phyloP scores from a whole-genome alignment of 2,329 filamentous ascomycete species.

The Monosporascus sp. region DNA sequence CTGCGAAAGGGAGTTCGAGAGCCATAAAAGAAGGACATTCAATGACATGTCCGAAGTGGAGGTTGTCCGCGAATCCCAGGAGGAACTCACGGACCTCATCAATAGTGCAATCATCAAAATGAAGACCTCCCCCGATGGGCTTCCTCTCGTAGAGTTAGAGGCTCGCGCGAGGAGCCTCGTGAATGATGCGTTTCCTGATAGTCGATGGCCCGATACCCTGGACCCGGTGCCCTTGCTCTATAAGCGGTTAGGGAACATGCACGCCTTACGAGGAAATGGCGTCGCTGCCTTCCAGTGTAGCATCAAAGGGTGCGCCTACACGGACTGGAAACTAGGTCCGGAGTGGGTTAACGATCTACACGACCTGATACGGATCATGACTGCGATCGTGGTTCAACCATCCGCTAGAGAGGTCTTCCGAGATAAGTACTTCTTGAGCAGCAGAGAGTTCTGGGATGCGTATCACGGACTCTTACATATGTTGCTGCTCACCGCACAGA shows the following conservation, averaged over 20 bases:
- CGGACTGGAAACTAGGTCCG: constrained; percentile 10
- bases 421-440: constrained; percentile 7
- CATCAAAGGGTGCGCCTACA: constrained; percentile 21
- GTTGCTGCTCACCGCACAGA: constrained; percentile 8
- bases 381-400: constrained; percentile 9
- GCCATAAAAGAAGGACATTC: constrained; percentile 7
- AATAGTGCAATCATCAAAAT: constrained; percentile 1
- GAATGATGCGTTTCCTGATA: constrained; percentile 8
- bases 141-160: constrained; percentile 3
- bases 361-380: constrained; percentile 15
- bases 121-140: not conserved
- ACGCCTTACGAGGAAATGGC: constrained; percentile 12
- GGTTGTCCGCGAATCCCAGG: constrained; percentile 11
- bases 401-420: constrained; percentile 5
- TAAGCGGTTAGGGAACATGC: constrained; percentile 17
- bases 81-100: not conserved
- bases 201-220: constrained; percentile 22
- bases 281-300: constrained; percentile 17
- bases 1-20: constrained; percentile 20
- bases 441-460: constrained; percentile 13
- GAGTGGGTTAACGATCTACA: constrained; percentile 23
- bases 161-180: constrained; percentile 9
- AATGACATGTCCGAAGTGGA: constrained; percentile 7
- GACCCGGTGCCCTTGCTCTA: constrained; percentile 23
- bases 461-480: constrained; percentile 19